phyloP scores from a whole-genome alignment of 2,329 filamentous ascomycete genomes.

The Venturia effusa region DNA sequence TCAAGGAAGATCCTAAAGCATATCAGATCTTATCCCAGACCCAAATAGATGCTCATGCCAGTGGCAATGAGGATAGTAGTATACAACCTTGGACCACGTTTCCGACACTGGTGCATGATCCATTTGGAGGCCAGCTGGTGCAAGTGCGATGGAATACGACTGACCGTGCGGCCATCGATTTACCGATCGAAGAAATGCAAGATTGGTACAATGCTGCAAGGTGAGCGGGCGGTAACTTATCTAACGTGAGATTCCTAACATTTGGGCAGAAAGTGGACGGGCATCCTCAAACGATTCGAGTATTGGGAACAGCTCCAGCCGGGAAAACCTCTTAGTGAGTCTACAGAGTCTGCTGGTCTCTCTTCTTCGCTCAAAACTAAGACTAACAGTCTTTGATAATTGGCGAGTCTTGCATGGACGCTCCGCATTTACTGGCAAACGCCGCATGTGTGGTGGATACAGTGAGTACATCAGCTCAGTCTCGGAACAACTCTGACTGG shows the following conservation, averaged over 20 bases:
- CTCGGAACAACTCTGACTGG: background rate
- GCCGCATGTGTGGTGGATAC: conserved; percentile 86
- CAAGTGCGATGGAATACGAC: conserved; percentile 90
- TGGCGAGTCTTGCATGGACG: conserved; percentile 89
- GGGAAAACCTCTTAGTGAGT: conserved; percentile 63
- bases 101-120: conserved; percentile 59
- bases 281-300: conserved; percentile 57
- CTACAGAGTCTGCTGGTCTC: background rate
- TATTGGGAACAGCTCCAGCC: conserved; percentile 76
- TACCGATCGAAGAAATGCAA: conserved; percentile 39
- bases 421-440: conserved; percentile 68
- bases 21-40: conserved; percentile 48
- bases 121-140: conserved; percentile 33
- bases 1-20: conserved; percentile 40
- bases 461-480: conserved; percentile 43
- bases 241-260: background rate
- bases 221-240: conserved; percentile 12
- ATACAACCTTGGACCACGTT: conserved; percentile 62
- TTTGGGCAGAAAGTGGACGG: conserved; percentile 49
- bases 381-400: conserved; percentile 71
- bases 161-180: conserved; percentile 62
- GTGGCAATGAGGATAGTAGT: conserved; percentile 72
- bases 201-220: conserved; percentile 70
- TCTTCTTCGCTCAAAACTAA: conserved; percentile 10
- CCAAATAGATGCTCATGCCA: conserved; percentile 67